These are phyloP conservation scores for Eucalyptus erythrocorys DNA, from an alignment of 345 rosid species.

Conservation along the genomic window DNA sequence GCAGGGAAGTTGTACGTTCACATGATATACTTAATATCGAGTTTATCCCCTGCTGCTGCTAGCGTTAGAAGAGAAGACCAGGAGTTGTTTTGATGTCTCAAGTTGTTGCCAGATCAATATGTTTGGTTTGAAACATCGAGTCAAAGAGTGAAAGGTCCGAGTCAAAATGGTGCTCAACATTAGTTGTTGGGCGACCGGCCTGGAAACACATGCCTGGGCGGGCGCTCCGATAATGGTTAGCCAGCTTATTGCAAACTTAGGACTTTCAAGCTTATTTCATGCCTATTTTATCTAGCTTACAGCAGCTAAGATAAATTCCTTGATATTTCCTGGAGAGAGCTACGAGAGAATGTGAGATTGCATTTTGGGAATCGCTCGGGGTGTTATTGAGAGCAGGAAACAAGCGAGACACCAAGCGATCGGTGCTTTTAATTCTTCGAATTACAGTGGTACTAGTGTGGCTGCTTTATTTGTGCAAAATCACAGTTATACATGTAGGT, in stretches of 20 bases:
- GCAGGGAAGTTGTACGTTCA: neutral
- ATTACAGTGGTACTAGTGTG: neutral
- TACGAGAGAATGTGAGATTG: neutral
- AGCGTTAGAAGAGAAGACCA: neutral
- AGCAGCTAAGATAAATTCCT: neutral
- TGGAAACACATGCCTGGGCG: neutral
- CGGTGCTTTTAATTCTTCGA: neutral
- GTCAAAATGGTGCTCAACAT: neutral
- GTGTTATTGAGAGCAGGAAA: neutral
- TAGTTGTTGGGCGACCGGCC: neutral
- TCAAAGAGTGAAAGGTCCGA: neutral
- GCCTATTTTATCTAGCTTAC: neutral
- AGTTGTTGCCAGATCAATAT: neutral
- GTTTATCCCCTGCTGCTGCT: neutral
- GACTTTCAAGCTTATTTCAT: neutral
- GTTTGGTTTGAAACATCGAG: neutral
- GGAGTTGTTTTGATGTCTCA: neutral
- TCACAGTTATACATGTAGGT: neutral
- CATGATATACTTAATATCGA: neutral
- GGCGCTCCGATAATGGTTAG: neutral
- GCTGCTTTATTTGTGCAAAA: neutral
- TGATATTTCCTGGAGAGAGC: neutral
- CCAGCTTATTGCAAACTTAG: neutral
- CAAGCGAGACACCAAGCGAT: neutral
- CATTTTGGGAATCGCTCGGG: neutral